Conservation (phyloP, 257 asterid genomes). For the Anisodus acutangulus region DNA sequence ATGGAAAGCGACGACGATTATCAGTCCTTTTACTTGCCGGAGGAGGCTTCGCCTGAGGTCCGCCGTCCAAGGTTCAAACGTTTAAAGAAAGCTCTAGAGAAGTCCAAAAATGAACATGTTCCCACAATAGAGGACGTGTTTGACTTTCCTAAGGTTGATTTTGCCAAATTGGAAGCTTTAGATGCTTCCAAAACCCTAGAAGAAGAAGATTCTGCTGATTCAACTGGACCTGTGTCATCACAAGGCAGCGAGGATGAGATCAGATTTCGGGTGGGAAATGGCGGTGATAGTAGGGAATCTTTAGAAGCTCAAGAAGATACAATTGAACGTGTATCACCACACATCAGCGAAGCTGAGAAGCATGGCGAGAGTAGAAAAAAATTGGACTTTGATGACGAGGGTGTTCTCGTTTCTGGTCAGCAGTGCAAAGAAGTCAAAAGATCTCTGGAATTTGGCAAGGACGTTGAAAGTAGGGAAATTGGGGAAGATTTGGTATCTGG, state of each 20-base stretch:
- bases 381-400: conserved; percentile 27
- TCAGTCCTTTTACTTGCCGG: conserved; percentile 46
- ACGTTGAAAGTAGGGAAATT: not conserved
- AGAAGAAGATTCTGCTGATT: conserved; percentile 35
- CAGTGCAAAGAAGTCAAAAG: conserved; percentile 23
- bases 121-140: conserved; percentile 34
- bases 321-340: conserved; percentile 39
- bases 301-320: conserved; percentile 41
- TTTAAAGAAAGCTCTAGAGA: conserved; percentile 52
- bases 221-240: conserved; percentile 41
- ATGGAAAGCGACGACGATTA: conserved; percentile 88
- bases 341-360: conserved; percentile 38
- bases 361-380: not conserved
- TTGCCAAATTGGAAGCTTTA: conserved; percentile 40
- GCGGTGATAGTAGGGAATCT: not conserved
- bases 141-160: conserved; percentile 42
- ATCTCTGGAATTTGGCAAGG: conserved; percentile 14
- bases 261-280: conserved; percentile 33
- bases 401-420: conserved; percentile 9
- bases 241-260: conserved; percentile 40
- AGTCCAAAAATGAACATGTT: conserved; percentile 33
- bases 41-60: conserved; percentile 42
- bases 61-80: conserved; percentile 81
- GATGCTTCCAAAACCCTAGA: conserved; percentile 37
- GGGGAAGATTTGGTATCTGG: conserved; percentile 48